Evolutionary conservation across 305 asterid species (phyloP), one percentile per base, ranked within the genome.

Genomic region (Plantago coronopus): DNA sequence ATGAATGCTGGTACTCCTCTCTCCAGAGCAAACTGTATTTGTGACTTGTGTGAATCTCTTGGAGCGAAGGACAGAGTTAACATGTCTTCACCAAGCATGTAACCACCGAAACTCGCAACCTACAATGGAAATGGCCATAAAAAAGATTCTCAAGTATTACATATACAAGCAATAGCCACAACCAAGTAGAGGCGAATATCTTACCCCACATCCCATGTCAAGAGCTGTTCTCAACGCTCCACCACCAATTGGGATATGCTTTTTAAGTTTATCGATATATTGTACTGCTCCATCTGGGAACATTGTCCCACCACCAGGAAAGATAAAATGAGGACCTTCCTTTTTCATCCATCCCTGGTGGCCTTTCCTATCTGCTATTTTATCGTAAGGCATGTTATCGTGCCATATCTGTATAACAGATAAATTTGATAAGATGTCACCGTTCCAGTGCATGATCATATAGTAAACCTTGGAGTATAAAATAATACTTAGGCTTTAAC

Each of bases 51-150:
- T 22, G 97, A 94, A 81, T 89, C 99, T 74, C 95, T 85, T 54
- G 99, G 97, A 66, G 96, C 99, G 73, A 94, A 90, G 54, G 99
- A 90, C 59, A 94, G 91, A 17, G 97, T 75, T 58, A 90, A 70
- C 57, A 94, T 81, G 64, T 78, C 90, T 69, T 94, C 99, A 15
- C 81, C 72, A 56, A 89, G 94, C 75, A 94, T 79, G 82, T 75
- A 85, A 17, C 99, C 99, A 65, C 99, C 99, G 62, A 94, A 94
- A 83, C 99, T 90, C 69, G 96, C 96, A 76, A 89, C 99, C 99
- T 94, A 73, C 62, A 72, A 68, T 48, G 54, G 13, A 51, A 57
- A 55, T 15, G 13, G 68, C 10, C 42, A 42, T 5, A 60, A 50
- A 59, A 66, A 45, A 23, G 54, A 14, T 4, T 43, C 46, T 37